phyloP scores from a whole-genome alignment of 805 yeast genomes.

The Lipomyces sp. region DNA sequence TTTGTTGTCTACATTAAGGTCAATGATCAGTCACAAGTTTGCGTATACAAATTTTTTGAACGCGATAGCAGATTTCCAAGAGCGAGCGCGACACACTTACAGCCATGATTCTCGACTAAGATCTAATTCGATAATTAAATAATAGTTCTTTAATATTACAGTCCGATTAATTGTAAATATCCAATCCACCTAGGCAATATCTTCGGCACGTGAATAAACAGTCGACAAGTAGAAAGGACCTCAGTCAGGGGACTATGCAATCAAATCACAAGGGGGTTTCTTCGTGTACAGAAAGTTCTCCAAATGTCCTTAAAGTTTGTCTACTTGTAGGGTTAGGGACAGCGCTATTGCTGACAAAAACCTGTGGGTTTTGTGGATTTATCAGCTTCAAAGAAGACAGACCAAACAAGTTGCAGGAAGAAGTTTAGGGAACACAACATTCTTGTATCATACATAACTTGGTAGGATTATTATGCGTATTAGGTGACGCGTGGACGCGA shows the following conservation, averaged over 20 bases:
- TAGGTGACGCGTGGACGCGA: too few species aligned
- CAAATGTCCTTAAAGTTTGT: neutral
- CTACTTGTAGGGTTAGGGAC: too few species aligned
- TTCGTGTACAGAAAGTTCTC: neutral
- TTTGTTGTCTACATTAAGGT: conserved; percentile 21
- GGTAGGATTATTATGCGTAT: too few species aligned
- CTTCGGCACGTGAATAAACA: neutral
- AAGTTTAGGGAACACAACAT: too few species aligned
- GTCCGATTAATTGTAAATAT: neutral
- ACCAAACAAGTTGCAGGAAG: too few species aligned
- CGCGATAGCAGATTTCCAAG: neutral
- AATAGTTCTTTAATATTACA: neutral
- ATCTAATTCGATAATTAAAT: neutral
- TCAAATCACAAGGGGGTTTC: neutral
- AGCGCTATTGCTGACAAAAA: too few species aligned
- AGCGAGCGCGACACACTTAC: neutral
- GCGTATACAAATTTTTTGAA: neutral
- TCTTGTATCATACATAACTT: too few species aligned
- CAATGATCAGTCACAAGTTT: neutral
- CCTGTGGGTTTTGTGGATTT: too few species aligned
- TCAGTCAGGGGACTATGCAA: neutral
- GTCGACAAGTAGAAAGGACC: neutral
- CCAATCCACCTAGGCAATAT: neutral
- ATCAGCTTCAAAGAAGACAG: too few species aligned
- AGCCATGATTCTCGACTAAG: neutral